Evolutionary conservation across 345 rosid species (phyloP).

Genomic region (Bruguiera parviflora): DNA sequence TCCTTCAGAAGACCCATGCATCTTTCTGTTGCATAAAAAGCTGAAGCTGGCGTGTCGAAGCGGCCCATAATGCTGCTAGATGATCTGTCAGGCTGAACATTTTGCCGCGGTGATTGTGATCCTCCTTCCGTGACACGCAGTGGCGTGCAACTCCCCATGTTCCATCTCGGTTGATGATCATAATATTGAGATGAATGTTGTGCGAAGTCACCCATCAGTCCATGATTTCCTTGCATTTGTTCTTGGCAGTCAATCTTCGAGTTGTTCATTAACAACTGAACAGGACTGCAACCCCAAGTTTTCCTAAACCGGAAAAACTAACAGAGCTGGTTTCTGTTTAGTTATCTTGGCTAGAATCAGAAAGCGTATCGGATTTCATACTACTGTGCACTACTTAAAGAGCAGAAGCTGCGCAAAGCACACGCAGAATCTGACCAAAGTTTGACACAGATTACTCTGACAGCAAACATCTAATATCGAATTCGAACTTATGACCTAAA

Average conservation of each 20-base stretch:
- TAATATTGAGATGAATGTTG: constrained; percentile 10
- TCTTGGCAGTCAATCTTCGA: constrained; percentile 34
- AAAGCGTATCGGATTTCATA: constrained; percentile 19
- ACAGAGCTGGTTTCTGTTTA: background rate
- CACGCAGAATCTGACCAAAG: constrained; percentile 18
- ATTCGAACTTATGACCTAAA: constrained; percentile 25
- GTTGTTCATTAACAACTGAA: constrained; percentile 37
- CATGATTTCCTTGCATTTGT: constrained; percentile 26
- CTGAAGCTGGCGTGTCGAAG: constrained; percentile 46
- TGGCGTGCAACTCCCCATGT: constrained; percentile 16
- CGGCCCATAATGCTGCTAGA: constrained; percentile 39
- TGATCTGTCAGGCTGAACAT: constrained; percentile 24
- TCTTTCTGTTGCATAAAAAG: constrained; percentile 51
- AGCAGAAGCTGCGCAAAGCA: constrained; percentile 15
- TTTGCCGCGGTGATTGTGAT: constrained; percentile 11
- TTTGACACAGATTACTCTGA: constrained; percentile 23
- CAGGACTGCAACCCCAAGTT: background rate
- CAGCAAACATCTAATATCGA: constrained; percentile 19
- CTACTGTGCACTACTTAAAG: constrained; percentile 1
- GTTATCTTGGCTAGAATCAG: constrained; percentile 12
- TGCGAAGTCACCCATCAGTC: constrained; percentile 18
- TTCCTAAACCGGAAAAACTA: background rate
- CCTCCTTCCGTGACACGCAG: constrained; percentile 21
- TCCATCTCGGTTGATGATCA: constrained; percentile 24
- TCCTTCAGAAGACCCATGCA: constrained; percentile 48